Base-by-base conservation (phyloP, 371 early-diverging fungal genomes). In the Mortierella sp. region DNA sequence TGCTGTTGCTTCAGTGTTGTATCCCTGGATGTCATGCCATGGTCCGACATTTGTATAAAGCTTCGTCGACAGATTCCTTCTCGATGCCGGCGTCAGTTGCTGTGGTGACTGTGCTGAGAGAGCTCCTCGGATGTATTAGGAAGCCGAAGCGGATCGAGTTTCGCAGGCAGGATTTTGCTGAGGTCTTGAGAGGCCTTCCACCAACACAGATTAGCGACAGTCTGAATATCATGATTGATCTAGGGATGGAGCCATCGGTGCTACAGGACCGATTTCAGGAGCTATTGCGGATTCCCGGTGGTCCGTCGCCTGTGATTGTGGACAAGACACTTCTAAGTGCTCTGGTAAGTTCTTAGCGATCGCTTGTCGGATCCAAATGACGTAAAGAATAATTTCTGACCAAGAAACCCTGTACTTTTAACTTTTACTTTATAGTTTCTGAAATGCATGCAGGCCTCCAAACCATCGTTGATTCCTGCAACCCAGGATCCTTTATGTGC, bases 1-100 rank as follows among this genome's bases (percentile, higher is more conserved):
- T 54, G 14, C 23, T 59, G 21, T 24, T 73, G 2, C 27, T 73
- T 14, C 68, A 59, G 51, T 73, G 75, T 26, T 68, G 75, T 50
- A 17, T 73, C 2, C 75, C 75, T 0, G 53, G 46, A 30, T 68
- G 63, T n/a, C 64, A 73, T 31, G 62, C 75, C 9, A 73, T 73
- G 68, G 50, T 73, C 12, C 68, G 69, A 7, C 63, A 73, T 49
- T 23, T 68, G 14, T 58, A 57, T 43, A 50, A 49, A 14, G 0
- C 24, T 2, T 23, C 49, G 1, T 6, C 62, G 9, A 50, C 4
- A 6, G 15, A 48, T 4, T n/a, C 41, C n/a, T 26, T 32, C 17
- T 23, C 4, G 50, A 47, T 51, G 15, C 31, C 27, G 11, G 19
- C 46, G 6, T 12, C 39, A 27, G 21, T 19, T 2, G 48, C 51